A percentile compares a stretch with the other conserved stretches of the same genome.
phyloP scores from a whole-genome alignment of 2,329 filamentous ascomycete genomes.

The Didymella arachidicola region DNA sequence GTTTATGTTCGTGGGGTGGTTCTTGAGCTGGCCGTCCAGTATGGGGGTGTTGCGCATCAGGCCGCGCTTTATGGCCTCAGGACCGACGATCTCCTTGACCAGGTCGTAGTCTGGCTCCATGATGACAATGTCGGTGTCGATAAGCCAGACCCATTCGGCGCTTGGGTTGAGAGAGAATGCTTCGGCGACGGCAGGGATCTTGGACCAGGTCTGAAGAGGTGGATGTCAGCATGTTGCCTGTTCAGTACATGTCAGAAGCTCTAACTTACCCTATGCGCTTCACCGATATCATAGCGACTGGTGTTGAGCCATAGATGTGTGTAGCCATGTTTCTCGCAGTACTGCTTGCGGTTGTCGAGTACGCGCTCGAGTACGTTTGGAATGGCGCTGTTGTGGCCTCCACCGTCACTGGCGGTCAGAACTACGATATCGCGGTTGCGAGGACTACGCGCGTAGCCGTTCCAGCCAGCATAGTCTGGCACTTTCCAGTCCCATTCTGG shows the following conservation, averaged over 20 bases:
- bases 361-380: slow-evolving; percentile 48
- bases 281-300: slow-evolving; percentile 49
- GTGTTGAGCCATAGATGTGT: slow-evolving; percentile 53
- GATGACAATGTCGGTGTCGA: slow-evolving; percentile 53
- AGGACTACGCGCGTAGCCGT: slow-evolving; percentile 43
- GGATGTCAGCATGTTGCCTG: background rate
- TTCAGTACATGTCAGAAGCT: background rate
- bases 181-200: slow-evolving; percentile 53
- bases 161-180: slow-evolving; percentile 50
- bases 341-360: slow-evolving; percentile 46
- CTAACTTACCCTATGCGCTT: slow-evolving; percentile 44
- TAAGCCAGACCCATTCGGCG: slow-evolving; percentile 54
- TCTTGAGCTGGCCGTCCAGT: slow-evolving; percentile 38
- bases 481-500: slow-evolving; percentile 45
- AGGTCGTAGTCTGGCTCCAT: slow-evolving; percentile 50
- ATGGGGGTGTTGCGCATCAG: slow-evolving; percentile 39
- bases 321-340: slow-evolving; percentile 50
- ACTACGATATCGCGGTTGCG: slow-evolving; percentile 48
- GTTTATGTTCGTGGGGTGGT: slow-evolving; percentile 39
- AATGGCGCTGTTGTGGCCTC: slow-evolving; percentile 53
- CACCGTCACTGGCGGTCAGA: slow-evolving; percentile 53
- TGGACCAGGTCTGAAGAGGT: slow-evolving; percentile 48
- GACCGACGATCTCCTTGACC: slow-evolving; percentile 43
- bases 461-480: slow-evolving; percentile 36
- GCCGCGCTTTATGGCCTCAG: slow-evolving; percentile 41